A percentile compares a stretch with the other conserved stretches of the same genome.
phyloP scores from a whole-genome alignment of 306 rosid species.

The Cicer arietinum region DNA sequence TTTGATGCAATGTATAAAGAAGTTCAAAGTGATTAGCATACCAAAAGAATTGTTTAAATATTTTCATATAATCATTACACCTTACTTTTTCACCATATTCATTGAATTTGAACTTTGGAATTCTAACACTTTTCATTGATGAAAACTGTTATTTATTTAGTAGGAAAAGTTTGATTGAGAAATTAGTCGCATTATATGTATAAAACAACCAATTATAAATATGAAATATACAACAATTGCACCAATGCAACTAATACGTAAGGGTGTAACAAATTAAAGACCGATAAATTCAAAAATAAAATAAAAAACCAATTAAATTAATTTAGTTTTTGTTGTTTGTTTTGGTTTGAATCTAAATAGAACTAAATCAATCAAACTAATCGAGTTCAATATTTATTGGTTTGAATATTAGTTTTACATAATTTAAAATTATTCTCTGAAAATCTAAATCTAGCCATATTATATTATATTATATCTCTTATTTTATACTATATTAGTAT shows the following conservation, averaged over 20 bases:
- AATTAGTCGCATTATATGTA: background rate
- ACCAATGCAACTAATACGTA: too few relatives aligned
- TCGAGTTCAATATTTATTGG: too few relatives aligned
- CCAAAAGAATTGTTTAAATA: background rate
- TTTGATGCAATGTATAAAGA: slow-evolving; percentile 40
- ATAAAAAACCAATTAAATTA: too few relatives aligned
- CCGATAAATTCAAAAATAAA: too few relatives aligned
- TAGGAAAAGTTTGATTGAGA: background rate
- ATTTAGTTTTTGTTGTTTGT: too few relatives aligned
- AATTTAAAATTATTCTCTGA: fast-evolving
- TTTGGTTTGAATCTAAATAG: too few relatives aligned
- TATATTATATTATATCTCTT: too few relatives aligned
- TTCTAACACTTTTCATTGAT: background rate
- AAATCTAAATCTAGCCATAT: too few relatives aligned
- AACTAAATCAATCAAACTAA: too few relatives aligned
- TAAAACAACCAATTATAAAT: background rate
- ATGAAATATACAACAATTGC: background rate
- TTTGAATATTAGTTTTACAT: too few relatives aligned
- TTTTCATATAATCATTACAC: slow-evolving; percentile 23
- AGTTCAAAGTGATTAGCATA: slow-evolving; percentile 26
- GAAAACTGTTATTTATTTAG: background rate
- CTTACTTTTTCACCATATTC: slow-evolving; percentile 38
- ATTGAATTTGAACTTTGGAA: slow-evolving; percentile 23
- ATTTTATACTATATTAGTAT: too few relatives aligned
- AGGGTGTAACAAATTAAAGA: too few relatives aligned